Base-by-base conservation (phyloP, 1,284 basidiomycete species). In the Amylostereum chailletii region DNA sequence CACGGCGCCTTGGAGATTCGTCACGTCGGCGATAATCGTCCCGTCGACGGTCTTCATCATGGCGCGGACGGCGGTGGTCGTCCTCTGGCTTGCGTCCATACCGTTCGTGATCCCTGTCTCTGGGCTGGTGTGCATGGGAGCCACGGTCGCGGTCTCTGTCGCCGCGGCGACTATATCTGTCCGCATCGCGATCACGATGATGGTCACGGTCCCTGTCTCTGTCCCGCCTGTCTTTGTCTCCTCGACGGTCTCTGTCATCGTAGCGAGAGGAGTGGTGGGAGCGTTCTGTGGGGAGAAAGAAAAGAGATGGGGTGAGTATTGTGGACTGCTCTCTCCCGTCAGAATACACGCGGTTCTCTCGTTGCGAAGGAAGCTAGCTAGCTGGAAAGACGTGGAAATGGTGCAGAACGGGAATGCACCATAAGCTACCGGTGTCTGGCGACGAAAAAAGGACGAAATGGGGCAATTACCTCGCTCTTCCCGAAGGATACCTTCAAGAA, bases 361-460 rank as follows among this genome's bases (percentile, higher is more conserved):
- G 19, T 61, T 63, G 63, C 62, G 69, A 56, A 64, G 64, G 58
- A 60, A 62, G 75, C 73, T 75, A 72, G 78, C 79, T 79, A 79
- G 77, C 74, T 78, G 74, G 66, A 71, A 65, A 70, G 65, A 53
- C 19, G 19, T 19, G 19, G 19, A 61, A 72, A 77, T 70, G 74
- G 75, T 78, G 78, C 77, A 71, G 68, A 64, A 65, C 62, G 57
- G 49, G 53, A 66, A 69, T 74, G 77, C 81, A 79, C 78, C 79
- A 79, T 83, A 77, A 82, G 79, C 72, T 64, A 62, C 60, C 63
- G 58, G 60, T 66, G 60, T 62, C 50, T 48, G 54, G 57, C 27
- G 45, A 55, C 52, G 51, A 53, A 57, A 57, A 58, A 60, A 53
- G 54, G 48, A 42, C 43, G 29, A 33, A 50, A 46, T 5, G 11